Percentiles rank a stretch among this genome's conserved stretches.
These are phyloP conservation scores for Cyberlindnera mrakii DNA, from an alignment of 805 yeast genomes.

Conservation along the genomic window DNA sequence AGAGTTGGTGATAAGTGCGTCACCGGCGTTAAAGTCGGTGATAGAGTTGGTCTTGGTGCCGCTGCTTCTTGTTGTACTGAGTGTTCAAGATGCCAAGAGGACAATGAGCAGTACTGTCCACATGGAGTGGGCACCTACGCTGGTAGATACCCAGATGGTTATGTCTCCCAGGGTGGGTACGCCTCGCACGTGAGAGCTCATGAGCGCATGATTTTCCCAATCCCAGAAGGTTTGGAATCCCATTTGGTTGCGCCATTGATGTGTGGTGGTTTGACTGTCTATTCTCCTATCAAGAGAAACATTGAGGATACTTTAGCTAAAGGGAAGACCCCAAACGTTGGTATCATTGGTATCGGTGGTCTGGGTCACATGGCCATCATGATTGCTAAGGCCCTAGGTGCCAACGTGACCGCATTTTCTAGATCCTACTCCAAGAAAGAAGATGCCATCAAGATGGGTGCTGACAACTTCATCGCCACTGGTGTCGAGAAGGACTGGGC, in stretches of 20 bases:
- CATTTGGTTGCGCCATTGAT: slow-evolving; percentile 63
- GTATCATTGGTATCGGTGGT: slow-evolving; percentile 53
- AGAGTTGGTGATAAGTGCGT: slow-evolving; percentile 53
- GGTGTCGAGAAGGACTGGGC: slow-evolving; percentile 40
- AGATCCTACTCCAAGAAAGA: slow-evolving; percentile 42
- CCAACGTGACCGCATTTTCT: slow-evolving; percentile 52
- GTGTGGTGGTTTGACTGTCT: slow-evolving; percentile 76
- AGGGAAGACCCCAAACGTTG: slow-evolving; percentile 34
- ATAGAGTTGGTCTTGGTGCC: slow-evolving; percentile 80
- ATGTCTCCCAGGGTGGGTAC: slow-evolving; percentile 58
- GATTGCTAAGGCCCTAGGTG: slow-evolving; percentile 55
- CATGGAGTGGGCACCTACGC: slow-evolving; percentile 46
- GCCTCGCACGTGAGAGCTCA: slow-evolving; percentile 60
- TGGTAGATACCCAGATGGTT: slow-evolving; percentile 39
- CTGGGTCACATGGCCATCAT: slow-evolving; percentile 51
- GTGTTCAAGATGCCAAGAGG: slow-evolving; percentile 52
- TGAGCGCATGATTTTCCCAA: slow-evolving; percentile 56
- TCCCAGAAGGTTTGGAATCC: slow-evolving; percentile 49
- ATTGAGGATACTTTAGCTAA: slow-evolving; percentile 16
- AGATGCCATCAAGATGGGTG: slow-evolving; percentile 46
- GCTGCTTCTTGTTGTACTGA: slow-evolving; percentile 52
- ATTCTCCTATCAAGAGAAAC: slow-evolving; percentile 53
- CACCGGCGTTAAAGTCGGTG: slow-evolving; percentile 49
- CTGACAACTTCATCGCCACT: slow-evolving; percentile 49
- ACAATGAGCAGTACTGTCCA: slow-evolving; percentile 54